Evolutionary conservation across 495 filamentous ascomycete species (phyloP), one percentile per base, ranked within the genome.

Genomic region (Tuber aestivum): DNA sequence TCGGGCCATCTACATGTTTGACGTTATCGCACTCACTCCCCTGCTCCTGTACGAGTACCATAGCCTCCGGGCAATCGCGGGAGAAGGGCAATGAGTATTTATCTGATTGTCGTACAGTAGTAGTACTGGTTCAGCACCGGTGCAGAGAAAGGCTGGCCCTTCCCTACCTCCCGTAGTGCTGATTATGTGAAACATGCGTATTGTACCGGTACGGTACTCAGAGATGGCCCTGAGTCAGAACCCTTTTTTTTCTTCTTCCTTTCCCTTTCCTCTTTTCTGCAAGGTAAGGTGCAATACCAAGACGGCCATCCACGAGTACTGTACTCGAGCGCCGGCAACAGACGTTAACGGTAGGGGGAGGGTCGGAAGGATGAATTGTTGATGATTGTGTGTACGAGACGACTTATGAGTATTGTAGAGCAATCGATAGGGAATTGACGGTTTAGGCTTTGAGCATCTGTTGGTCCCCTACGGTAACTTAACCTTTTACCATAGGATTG

Each of bases 381-480:
- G 27, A 65, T 65, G 35, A 35, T 14, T 65, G 56, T 65, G 27
- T 65, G 56, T 16, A 65, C 32, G 56, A 65, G 56, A 65, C 32
- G 5, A 14, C 56, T 65, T 18, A 35, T n/a, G 38, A 40, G 38
- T 40, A 40, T 40, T 65, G 32, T 35, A 18, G 14, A 65, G 27
- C 27, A 35, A 65, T 65, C 32, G 78, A 79, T 79, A 79, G 78
- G 44, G 68, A 71, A 69, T 79, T 70, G 78, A 79, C 78, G 37
- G n/a, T 79, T 79, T 79, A 69, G 77, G 77, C 78, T 41, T 69
- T 70, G 41, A 69, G 72, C 77, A 72, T 72, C 73, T n/a, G 48
- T 78, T 76, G 27, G 32, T 65, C 32, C 50, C 50, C 44, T 20
- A 18, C 42, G 14, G 16, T 16, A 35, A 3, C 7, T 4, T 16